Conservation (phyloP, 805 yeast genomes). For the Metschnikowia gelsemii region DNA sequence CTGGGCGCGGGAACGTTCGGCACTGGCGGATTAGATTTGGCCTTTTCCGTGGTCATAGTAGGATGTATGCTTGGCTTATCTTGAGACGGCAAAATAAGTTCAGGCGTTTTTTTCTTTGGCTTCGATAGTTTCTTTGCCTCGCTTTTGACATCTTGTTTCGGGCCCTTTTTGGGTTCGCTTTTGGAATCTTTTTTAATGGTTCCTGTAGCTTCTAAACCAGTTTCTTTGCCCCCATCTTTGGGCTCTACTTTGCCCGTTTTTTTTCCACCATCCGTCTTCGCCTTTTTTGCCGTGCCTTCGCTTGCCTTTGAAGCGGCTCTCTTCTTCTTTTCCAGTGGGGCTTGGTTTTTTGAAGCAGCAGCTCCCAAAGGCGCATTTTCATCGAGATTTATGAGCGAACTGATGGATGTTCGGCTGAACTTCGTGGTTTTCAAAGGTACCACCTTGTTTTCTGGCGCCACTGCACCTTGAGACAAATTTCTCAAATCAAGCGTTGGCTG, state of each 20-base stretch:
- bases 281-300: conserved; percentile 15
- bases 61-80: conserved; percentile 23
- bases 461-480: background rate
- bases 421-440: conserved; percentile 7
- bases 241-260: conserved; percentile 7
- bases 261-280: conserved; percentile 10
- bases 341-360: conserved; percentile 5
- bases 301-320: conserved; percentile 17
- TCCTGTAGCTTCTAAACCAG: no score
- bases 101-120: conserved; percentile 25
- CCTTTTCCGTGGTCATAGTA: conserved; percentile 25
- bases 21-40: conserved; percentile 8
- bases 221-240: no score
- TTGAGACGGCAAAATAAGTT: conserved; percentile 12
- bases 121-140: conserved; percentile 10
- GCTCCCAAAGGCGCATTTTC: conserved; percentile 11
- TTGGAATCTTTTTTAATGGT: conserved; percentile 4
- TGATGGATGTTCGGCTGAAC: conserved; percentile 37
- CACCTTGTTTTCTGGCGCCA: background rate
- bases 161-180: conserved; percentile 12
- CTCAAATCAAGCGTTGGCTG: background rate
- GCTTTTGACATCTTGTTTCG: conserved; percentile 7
- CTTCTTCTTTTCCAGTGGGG: conserved; percentile 11
- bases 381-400: conserved; percentile 41
- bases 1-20: conserved; percentile 21